phyloP scores from a whole-genome alignment of 2,329 filamentous ascomycete genomes.

The Colletotrichum neosansevieriae region DNA sequence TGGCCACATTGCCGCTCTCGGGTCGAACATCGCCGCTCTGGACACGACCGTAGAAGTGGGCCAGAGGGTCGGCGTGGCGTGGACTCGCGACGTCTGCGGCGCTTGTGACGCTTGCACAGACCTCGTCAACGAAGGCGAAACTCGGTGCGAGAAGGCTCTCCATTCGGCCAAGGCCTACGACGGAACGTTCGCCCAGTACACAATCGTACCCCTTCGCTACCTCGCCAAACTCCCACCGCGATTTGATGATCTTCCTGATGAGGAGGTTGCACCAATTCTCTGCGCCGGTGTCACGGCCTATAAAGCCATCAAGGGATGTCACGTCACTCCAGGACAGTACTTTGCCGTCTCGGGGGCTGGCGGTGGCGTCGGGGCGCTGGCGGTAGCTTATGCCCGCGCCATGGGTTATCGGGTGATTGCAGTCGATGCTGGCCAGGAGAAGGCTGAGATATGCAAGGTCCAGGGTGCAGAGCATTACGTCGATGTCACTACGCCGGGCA shows the following conservation, averaged over 20 bases:
- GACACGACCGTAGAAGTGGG: conserved; percentile 46
- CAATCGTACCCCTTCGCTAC: conserved; percentile 51
- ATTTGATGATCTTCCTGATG: conserved; percentile 47
- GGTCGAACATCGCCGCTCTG: conserved; percentile 46
- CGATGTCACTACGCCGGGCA: conserved; percentile 46
- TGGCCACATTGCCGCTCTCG: conserved; percentile 53
- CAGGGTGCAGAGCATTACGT: conserved; percentile 54
- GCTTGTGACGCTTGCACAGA: conserved; percentile 49
- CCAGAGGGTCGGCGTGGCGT: conserved; percentile 54
- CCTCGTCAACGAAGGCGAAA: conserved; percentile 49
- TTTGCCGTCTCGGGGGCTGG: conserved; percentile 53
- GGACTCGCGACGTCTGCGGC: conserved; percentile 53
- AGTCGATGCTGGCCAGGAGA: conserved; percentile 51
- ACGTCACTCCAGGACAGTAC: conserved; percentile 49
- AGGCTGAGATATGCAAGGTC: conserved; percentile 46
- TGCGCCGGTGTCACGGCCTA: conserved; percentile 60
- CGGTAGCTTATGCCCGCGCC: conserved; percentile 53
- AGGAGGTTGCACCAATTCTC: conserved; percentile 54
- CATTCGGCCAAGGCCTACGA: conserved; percentile 51
- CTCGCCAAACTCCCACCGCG: conserved; percentile 46
- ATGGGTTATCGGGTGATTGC: conserved; percentile 57
- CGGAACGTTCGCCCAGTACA: conserved; percentile 56
- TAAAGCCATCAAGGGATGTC: conserved; percentile 52
- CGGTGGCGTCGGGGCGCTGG: conserved; percentile 55
- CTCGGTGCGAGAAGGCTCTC: conserved; percentile 49